phyloP scores from a whole-genome alignment of 345 rosid species.

The Populus alba region DNA sequence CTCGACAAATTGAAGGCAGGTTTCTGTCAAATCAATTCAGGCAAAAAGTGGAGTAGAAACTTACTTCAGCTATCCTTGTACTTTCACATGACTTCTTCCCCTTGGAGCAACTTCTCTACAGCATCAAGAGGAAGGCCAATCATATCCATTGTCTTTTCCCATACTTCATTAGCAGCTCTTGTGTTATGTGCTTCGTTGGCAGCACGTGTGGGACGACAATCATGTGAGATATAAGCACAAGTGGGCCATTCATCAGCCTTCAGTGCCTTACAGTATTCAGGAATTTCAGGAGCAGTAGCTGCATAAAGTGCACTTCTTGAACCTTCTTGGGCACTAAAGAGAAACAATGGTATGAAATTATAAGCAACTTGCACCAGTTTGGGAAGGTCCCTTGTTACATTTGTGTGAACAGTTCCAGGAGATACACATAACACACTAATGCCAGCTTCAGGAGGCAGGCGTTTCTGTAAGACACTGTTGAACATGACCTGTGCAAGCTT shows the following conservation, averaged over 20 bases:
- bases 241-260: constrained; percentile 10
- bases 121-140: constrained; percentile 18
- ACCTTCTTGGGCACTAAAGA: constrained; percentile 11
- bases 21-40: not conserved
- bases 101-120: constrained; percentile 12
- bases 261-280: constrained; percentile 4
- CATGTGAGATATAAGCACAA: constrained; percentile 12
- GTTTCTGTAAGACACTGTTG: constrained; percentile 11
- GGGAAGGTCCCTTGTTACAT: constrained; percentile 20
- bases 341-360: not conserved
- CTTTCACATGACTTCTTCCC: constrained; percentile 17
- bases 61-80: constrained; percentile 4
- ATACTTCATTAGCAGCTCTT: not conserved
- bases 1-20: not conserved
- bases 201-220: constrained; percentile 5
- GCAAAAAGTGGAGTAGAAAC: not conserved
- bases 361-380: constrained; percentile 1
- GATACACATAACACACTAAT: constrained; percentile 13
- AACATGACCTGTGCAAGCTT: constrained; percentile 21
- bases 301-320: constrained; percentile 17
- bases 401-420: constrained; percentile 16
- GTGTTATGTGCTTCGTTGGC: constrained; percentile 11
- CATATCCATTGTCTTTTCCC: constrained; percentile 26
- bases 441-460: constrained; percentile 1
- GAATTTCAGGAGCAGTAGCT: constrained; percentile 12